These are phyloP conservation scores for Tulasnella sp. DNA, from an alignment of 768 basidiomycete genomes.

Conservation along the genomic window DNA sequence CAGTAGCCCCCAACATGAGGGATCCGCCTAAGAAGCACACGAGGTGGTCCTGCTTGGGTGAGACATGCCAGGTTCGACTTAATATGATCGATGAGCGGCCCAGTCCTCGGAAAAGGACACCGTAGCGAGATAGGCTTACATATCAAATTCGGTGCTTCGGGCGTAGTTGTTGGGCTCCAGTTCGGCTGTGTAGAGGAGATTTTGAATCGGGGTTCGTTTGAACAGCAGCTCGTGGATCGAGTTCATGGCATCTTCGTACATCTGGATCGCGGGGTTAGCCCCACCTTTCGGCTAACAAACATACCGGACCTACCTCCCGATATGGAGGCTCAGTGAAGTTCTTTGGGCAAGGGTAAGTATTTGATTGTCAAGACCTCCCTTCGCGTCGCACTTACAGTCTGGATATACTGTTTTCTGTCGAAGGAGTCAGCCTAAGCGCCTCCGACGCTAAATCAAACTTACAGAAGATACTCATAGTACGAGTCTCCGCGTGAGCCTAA, in stretches of 20 bases:
- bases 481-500: slow-evolving; percentile 90
- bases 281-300: background rate
- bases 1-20: slow-evolving; percentile 82
- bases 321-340: slow-evolving; percentile 64
- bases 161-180: slow-evolving; percentile 32
- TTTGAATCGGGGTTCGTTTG: slow-evolving; percentile 48
- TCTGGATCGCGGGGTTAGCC: slow-evolving; percentile 40
- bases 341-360: slow-evolving; percentile 31
- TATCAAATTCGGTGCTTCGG: background rate
- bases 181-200: slow-evolving; percentile 75
- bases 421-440: background rate
- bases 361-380: background rate
- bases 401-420: slow-evolving; percentile 63
- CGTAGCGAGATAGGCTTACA: background rate
- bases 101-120: background rate
- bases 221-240: slow-evolving; percentile 72
- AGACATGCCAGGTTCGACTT: slow-evolving; percentile 59
- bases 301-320: slow-evolving; percentile 46
- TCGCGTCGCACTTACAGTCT: slow-evolving; percentile 49
- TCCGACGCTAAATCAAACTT: slow-evolving; percentile 27
- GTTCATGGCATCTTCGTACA: slow-evolving; percentile 83
- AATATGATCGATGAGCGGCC: background rate
- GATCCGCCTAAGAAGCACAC: slow-evolving; percentile 93
- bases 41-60: slow-evolving; percentile 90
- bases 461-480: slow-evolving; percentile 88